Evolutionary conservation across 176 grass and related monocot species (phyloP).

Genomic region (Aegilops tauschii): DNA sequence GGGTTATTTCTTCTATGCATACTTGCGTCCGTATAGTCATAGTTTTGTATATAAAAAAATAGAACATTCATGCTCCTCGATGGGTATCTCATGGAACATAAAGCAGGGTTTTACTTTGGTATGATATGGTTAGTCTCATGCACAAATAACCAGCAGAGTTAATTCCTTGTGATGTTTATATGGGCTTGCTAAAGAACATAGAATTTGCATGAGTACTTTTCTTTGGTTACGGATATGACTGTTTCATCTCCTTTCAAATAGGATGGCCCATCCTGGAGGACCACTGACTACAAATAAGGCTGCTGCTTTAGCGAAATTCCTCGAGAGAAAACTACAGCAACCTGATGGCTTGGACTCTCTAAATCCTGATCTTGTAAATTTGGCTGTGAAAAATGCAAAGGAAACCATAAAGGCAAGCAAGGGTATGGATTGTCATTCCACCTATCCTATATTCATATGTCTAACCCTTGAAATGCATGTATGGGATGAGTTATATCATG

Average conservation of each 20-base stretch:
- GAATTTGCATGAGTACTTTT: neutral
- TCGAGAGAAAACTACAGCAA: slow-evolving; percentile 94
- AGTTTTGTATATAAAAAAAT: neutral
- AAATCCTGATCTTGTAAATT: slow-evolving; percentile 78
- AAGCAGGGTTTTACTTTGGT: neutral
- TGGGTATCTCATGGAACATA: neutral
- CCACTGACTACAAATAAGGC: slow-evolving; percentile 96
- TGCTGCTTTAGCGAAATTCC: slow-evolving; percentile 94
- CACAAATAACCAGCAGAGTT: neutral
- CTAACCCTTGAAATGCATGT: neutral
- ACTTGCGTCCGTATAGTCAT: neutral
- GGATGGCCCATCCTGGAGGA: slow-evolving; percentile 86
- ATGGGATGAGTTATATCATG: neutral
- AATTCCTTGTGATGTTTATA: neutral
- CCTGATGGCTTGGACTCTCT: slow-evolving; percentile 81
- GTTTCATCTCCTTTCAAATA: slow-evolving; percentile 39
- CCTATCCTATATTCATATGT: neutral
- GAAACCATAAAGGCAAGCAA: slow-evolving; percentile 69
- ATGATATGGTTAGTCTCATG: neutral
- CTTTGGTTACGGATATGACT: neutral
- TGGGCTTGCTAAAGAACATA: neutral
- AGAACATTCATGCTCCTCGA: neutral
- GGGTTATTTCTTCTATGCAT: neutral
- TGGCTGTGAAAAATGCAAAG: slow-evolving; percentile 83
- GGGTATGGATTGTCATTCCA: slow-evolving; percentile 32